These are phyloP conservation scores for Cupressus sempervirens DNA, from an alignment of 75 land plant genomes.

Conservation along the genomic window DNA sequence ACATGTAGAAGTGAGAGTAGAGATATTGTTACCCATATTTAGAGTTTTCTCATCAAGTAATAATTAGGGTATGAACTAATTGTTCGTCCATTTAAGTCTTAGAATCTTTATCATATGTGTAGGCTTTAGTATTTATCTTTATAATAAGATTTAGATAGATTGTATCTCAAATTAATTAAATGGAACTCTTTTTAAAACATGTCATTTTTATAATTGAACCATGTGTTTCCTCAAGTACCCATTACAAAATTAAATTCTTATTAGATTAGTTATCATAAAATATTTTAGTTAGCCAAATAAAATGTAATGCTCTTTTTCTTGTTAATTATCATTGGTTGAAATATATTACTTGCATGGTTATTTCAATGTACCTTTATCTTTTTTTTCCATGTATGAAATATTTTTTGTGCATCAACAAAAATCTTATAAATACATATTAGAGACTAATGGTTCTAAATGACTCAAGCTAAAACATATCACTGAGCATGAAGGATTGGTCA, in stretches of 20 bases:
- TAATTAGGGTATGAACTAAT: neutral
- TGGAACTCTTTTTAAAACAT: neutral
- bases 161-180: neutral
- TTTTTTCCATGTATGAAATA: too few species aligned
- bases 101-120: too few species aligned
- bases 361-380: too few species aligned
- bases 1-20: neutral
- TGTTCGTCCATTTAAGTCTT: too few species aligned
- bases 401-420: too few species aligned
- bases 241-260: neutral
- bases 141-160: too few species aligned
- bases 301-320: too few species aligned
- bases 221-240: neutral
- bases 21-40: neutral
- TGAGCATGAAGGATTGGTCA: neutral
- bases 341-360: too few species aligned
- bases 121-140: too few species aligned
- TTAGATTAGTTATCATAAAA: neutral
- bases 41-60: neutral
- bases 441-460: neutral
- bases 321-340: too few species aligned
- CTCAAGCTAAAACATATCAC: neutral
- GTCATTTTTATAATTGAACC: neutral
- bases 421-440: too few species aligned
- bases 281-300: neutral